These are phyloP conservation scores for Penicillium freii DNA, from an alignment of 2,329 filamentous ascomycete species.

Conservation along the genomic window DNA sequence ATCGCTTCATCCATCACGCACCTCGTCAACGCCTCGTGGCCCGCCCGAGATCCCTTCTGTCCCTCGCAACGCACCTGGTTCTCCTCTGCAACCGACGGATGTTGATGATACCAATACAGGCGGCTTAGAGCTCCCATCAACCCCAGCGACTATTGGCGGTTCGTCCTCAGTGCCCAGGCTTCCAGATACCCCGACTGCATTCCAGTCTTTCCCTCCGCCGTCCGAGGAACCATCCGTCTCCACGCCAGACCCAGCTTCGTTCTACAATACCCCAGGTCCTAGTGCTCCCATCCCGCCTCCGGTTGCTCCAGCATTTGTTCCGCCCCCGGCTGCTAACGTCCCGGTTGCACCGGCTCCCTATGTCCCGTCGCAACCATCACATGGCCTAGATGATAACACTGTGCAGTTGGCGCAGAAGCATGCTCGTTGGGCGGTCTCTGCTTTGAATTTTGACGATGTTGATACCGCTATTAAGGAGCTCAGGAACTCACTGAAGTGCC, in stretches of 20 bases:
- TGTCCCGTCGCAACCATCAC: conserved; percentile 25
- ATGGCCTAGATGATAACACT: conserved; percentile 64
- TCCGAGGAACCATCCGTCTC: conserved; percentile 27
- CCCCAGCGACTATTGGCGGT: conserved; percentile 37
- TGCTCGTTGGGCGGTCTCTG: conserved; percentile 94
- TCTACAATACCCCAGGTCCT: conserved; percentile 20
- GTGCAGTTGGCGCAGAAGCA: conserved; percentile 87
- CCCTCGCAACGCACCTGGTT: conserved; percentile 26
- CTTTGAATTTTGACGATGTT: conserved; percentile 94
- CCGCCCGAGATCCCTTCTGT: conserved; percentile 26
- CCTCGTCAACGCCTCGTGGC: conserved; percentile 41
- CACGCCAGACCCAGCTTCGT: conserved; percentile 23
- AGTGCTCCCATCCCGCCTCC: conserved; percentile 20
- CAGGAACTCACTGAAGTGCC: conserved; percentile 65
- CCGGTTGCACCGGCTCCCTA: conserved; percentile 23
- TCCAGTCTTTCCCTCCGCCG: conserved; percentile 45
- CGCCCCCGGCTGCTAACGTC: conserved; percentile 24
- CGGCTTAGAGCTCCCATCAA: conserved; percentile 40
- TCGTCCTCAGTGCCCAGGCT: conserved; percentile 27
- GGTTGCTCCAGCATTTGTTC: conserved; percentile 15
- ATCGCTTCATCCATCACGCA: conserved; percentile 51
- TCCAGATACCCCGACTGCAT: conserved; percentile 38
- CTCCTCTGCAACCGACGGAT: conserved; percentile 34
- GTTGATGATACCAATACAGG: conserved; percentile 32
- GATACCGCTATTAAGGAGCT: conserved; percentile 85